Evolutionary conservation across 148 eudicot species (phyloP).

Genomic region (Polygonum aviculare): DNA sequence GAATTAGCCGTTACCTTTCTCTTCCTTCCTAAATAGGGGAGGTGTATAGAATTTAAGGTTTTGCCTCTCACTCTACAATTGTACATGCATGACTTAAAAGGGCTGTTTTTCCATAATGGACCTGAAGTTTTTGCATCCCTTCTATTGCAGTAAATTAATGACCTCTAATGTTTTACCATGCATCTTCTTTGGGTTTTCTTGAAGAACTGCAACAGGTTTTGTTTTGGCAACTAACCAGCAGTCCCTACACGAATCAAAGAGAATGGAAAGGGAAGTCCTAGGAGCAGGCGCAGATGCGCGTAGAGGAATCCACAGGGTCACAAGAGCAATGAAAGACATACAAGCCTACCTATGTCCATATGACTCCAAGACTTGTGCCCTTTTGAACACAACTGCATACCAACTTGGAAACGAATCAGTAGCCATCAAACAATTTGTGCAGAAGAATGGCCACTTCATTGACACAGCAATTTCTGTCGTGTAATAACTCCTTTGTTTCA

Average conservation of each 20-base stretch:
- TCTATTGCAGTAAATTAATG: not conserved
- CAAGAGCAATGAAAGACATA: slow-evolving; percentile 31
- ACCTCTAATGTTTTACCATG: not conserved
- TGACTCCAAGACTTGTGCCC: slow-evolving; percentile 27
- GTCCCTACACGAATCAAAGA: slow-evolving; percentile 26
- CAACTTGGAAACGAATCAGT: slow-evolving; percentile 40
- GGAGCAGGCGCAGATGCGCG: slow-evolving; percentile 47
- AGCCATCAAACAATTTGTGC: slow-evolving; percentile 31
- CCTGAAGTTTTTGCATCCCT: not conserved
- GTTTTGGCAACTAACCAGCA: slow-evolving; percentile 37
- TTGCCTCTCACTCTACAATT: not conserved
- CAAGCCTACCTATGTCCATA: slow-evolving; percentile 39
- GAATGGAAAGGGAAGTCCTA: slow-evolving; percentile 31
- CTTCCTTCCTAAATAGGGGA: too few relatives aligned
- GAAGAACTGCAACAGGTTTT: slow-evolving; percentile 45
- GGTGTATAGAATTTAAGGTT: not conserved
- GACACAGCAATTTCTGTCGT: slow-evolving; percentile 32
- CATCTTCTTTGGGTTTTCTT: slow-evolving; percentile 7
- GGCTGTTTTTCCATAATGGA: not conserved
- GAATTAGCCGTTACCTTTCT: too few relatives aligned
- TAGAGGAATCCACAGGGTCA: slow-evolving; percentile 35
- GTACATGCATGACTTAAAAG: not conserved
- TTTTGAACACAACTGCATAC: slow-evolving; percentile 36
- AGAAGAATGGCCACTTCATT: slow-evolving; percentile 23
- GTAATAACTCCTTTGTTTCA: slow-evolving; percentile 25